Evolutionary conservation across 2,329 filamentous ascomycete species (phyloP).

Genomic region (Botrytis pseudocinerea): DNA sequence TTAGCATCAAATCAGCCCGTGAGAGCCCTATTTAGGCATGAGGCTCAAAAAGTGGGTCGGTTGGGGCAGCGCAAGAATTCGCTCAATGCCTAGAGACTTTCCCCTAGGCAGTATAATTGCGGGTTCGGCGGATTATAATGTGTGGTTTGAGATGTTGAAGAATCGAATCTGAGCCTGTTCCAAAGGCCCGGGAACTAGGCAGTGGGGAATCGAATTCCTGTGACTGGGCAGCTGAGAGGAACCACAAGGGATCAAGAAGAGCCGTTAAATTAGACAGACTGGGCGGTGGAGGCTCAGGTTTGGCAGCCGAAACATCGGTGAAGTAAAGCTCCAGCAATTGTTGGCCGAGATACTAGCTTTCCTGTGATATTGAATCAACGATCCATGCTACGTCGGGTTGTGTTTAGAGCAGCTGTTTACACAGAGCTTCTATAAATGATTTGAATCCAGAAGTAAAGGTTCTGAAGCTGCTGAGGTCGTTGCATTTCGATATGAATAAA

Average conservation of each 20-base stretch:
- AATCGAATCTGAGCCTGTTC: background rate
- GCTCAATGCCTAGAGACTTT: constrained; percentile 11
- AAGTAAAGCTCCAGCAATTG: background rate
- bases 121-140: background rate
- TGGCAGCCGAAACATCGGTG: background rate
- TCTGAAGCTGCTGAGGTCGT: background rate
- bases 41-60: constrained; percentile 8
- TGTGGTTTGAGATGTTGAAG: background rate
- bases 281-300: background rate
- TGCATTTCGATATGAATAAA: background rate
- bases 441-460: background rate
- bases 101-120: constrained; percentile 1
- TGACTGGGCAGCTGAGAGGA: background rate
- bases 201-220: background rate
- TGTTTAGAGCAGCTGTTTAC: background rate
- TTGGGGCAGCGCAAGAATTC: background rate
- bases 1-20: background rate
- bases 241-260: background rate
- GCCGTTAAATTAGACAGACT: background rate
- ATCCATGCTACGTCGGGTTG: background rate
- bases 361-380: background rate
- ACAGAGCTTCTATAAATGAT: background rate
- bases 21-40: constrained; percentile 2
- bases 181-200: background rate
- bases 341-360: background rate